Conservation (phyloP, 2,329 filamentous ascomycete species). For the Cercospora janseana region DNA sequence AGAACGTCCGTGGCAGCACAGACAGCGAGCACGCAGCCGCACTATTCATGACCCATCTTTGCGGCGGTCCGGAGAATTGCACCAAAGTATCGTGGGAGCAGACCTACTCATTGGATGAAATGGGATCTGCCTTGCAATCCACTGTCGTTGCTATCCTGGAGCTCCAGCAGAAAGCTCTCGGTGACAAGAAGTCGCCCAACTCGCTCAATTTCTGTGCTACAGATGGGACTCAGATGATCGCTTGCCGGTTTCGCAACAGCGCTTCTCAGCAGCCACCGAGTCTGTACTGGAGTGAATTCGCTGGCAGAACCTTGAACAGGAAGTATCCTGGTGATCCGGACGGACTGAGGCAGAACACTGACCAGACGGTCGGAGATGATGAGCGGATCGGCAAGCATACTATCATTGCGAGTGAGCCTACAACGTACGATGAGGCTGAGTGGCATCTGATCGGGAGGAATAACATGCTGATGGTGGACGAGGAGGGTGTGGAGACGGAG, state of each 20-base stretch:
- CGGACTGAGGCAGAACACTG: constrained; percentile 37
- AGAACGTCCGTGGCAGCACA: constrained; percentile 50
- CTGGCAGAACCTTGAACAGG: constrained; percentile 53
- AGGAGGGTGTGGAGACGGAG: constrained; percentile 38
- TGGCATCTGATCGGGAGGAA: constrained; percentile 53
- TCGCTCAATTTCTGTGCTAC: constrained; percentile 54
- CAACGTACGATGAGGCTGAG: constrained; percentile 51
- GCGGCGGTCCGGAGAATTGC: constrained; percentile 22
- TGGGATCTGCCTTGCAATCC: constrained; percentile 45
- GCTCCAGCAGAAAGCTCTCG: constrained; percentile 44
- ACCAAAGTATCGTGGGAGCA: constrained; percentile 33
- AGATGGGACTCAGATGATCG: constrained; percentile 51
- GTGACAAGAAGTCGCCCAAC: constrained; percentile 44
- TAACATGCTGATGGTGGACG: constrained; percentile 20
- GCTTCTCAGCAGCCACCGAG: constrained; percentile 50
- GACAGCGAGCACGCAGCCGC: constrained; percentile 53
- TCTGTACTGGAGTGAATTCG: constrained; percentile 48
- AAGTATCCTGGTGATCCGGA: constrained; percentile 53
- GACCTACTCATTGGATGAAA: constrained; percentile 43
- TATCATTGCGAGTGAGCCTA: constrained; percentile 54
- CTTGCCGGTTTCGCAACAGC: constrained; percentile 54
- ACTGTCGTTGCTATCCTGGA: constrained; percentile 42
- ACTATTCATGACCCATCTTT: constrained; percentile 48
- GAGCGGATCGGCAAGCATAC: constrained; percentile 50
- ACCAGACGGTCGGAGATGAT: constrained; percentile 33